Evolutionary conservation across 352 stramenopile species (phyloP).

Genomic region (Phytopythium montanum): DNA sequence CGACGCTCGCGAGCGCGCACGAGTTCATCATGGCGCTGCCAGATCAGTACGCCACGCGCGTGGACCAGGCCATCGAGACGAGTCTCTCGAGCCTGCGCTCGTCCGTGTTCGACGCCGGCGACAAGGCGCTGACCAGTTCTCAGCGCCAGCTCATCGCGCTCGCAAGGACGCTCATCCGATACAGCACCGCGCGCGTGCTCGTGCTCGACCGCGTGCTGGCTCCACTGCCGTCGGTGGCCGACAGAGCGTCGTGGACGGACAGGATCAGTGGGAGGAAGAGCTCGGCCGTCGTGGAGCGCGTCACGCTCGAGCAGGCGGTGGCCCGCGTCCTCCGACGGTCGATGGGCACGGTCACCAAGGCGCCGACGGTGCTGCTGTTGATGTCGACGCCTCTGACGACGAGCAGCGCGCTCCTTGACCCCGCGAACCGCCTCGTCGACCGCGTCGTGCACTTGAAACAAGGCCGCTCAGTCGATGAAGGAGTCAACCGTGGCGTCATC

Average conservation of each 20-base stretch:
- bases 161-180: conserved; percentile 33
- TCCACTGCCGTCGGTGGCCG: neutral
- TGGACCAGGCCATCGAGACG: conserved; percentile 55
- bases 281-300: neutral
- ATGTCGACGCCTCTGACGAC: neutral
- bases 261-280: neutral
- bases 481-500: neutral
- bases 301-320: neutral
- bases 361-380: neutral
- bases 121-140: conserved; percentile 79
- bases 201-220: conserved; percentile 3
- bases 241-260: neutral
- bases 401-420: neutral
- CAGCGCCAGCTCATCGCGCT: conserved; percentile 88
- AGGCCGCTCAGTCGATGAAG: neutral
- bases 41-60: conserved; percentile 63
- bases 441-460: neutral
- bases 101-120: conserved; percentile 58
- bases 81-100: conserved; percentile 2
- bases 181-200: conserved; percentile 2
- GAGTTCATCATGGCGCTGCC: conserved; percentile 76
- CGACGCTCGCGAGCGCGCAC: conserved; percentile 34
- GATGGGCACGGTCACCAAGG: neutral
- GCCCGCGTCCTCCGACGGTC: neutral
- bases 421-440: neutral